phyloP scores from a whole-genome alignment of 106 monocot genomes.

The Dendrobium huoshanense region DNA sequence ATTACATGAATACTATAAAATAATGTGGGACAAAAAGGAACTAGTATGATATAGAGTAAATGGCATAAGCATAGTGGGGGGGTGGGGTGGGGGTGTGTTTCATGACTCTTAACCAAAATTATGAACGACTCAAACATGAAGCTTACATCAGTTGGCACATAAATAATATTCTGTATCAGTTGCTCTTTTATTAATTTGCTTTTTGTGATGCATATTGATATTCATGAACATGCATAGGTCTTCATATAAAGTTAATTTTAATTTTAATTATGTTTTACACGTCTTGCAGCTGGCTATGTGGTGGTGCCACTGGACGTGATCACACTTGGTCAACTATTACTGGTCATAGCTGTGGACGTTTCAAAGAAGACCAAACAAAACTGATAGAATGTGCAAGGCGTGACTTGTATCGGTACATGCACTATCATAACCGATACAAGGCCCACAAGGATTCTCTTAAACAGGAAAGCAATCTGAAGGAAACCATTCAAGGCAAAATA shows the following conservation, averaged over 20 bases:
- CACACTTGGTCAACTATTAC: constrained; percentile 80
- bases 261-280: background rate
- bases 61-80: no score
- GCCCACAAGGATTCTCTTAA: constrained; percentile 82
- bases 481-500: constrained; percentile 56
- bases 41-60: no score
- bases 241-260: background rate
- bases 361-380: constrained; percentile 49
- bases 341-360: constrained; percentile 93
- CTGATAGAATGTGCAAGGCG: constrained; percentile 57
- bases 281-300: constrained; percentile 83
- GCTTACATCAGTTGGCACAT: no score
- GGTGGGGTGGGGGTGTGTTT: no score
- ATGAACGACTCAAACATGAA: no score
- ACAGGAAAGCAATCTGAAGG: constrained; percentile 69
- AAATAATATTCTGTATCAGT: no score
- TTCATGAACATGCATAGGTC: no score
- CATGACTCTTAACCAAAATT: no score
- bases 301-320: constrained; percentile 72
- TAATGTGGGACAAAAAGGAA: no score
- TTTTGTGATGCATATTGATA: no score
- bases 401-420: constrained; percentile 75
- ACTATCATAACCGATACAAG: constrained; percentile 90
- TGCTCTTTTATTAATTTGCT: no score
- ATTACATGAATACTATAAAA: no score